phyloP scores from a whole-genome alignment of 768 basidiomycete species.

The Boletales sp. region DNA sequence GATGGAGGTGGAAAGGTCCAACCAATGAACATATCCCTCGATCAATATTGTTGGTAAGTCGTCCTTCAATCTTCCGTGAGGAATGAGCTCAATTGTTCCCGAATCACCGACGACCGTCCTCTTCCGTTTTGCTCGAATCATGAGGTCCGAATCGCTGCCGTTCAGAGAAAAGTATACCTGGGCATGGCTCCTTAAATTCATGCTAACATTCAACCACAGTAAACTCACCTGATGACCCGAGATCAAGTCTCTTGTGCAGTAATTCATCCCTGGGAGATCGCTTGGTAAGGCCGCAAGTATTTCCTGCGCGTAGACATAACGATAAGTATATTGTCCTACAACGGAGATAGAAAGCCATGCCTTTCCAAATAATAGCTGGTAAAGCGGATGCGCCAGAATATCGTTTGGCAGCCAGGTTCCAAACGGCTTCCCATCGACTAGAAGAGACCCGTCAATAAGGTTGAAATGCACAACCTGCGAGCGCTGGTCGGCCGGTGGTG shows the following conservation, averaged over 20 bases:
- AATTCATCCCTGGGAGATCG: too few relatives aligned
- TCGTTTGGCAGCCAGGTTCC: constrained; percentile 29
- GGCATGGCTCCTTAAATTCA: too few relatives aligned
- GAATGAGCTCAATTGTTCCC: constrained; percentile 16
- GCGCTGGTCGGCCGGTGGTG: constrained; percentile 1
- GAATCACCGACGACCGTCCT: background rate
- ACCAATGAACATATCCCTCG: constrained; percentile 23
- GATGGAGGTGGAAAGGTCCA: constrained; percentile 14
- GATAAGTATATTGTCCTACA: too few relatives aligned
- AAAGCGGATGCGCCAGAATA: constrained; percentile 16
- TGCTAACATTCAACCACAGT: background rate
- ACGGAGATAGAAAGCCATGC: too few relatives aligned
- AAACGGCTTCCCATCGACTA: constrained; percentile 40
- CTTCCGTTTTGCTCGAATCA: constrained; percentile 13
- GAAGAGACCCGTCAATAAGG: constrained; percentile 37
- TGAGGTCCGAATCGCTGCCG: background rate
- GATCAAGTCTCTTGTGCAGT: constrained; percentile 1
- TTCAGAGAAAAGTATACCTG: too few relatives aligned
- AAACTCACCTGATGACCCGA: background rate
- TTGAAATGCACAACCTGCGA: constrained; percentile 40
- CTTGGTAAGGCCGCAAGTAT: too few relatives aligned
- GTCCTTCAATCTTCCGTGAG: constrained; percentile 8
- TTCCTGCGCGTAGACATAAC: too few relatives aligned
- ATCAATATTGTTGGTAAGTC: constrained; percentile 12
- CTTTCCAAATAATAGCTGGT: too few relatives aligned